phyloP scores from a whole-genome alignment of 139 green algal species.

The Micromonas pusilla region DNA sequence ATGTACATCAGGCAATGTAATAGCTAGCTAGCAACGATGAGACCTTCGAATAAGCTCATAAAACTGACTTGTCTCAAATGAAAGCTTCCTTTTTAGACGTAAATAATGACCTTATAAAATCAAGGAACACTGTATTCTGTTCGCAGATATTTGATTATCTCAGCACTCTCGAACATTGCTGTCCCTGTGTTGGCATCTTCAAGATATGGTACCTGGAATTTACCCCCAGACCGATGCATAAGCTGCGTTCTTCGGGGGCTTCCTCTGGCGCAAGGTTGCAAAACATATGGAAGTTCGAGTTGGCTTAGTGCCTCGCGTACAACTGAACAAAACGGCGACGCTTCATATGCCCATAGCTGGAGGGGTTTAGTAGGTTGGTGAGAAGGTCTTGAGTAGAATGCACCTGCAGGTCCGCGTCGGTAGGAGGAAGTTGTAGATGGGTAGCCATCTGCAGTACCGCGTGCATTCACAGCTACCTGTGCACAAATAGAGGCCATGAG shows the following conservation, averaged over 20 bases:
- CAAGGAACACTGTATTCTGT: too few relatives aligned
- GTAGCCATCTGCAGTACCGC: neutral
- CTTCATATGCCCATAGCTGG: conserved; percentile 14
- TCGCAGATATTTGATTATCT: conserved; percentile 23
- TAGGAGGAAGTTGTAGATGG: neutral
- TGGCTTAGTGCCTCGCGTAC: conserved; percentile 2
- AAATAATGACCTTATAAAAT: too few relatives aligned
- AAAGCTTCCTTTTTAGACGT: too few relatives aligned
- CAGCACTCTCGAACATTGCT: neutral
- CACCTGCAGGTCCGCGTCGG: neutral
- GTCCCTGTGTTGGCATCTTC: conserved; percentile 5
- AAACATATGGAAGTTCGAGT: conserved; percentile 18
- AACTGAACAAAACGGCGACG: conserved; percentile 16
- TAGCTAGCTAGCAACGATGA: too few relatives aligned
- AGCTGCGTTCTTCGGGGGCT: conserved; percentile 1
- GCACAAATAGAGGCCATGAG: neutral
- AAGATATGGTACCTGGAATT: conserved; percentile 12
- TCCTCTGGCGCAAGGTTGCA: conserved; percentile 2
- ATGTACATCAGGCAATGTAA: too few relatives aligned
- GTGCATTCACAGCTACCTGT: neutral
- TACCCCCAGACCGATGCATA: neutral
- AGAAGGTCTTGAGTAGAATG: neutral
- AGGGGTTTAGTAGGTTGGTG: neutral
- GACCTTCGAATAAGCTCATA: too few relatives aligned
- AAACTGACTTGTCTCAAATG: too few relatives aligned